Evolutionary conservation across 2,329 filamentous ascomycete genomes (phyloP), one percentile per base, ranked within the genome.

Genomic region (Lasiodiplodia sp.): DNA sequence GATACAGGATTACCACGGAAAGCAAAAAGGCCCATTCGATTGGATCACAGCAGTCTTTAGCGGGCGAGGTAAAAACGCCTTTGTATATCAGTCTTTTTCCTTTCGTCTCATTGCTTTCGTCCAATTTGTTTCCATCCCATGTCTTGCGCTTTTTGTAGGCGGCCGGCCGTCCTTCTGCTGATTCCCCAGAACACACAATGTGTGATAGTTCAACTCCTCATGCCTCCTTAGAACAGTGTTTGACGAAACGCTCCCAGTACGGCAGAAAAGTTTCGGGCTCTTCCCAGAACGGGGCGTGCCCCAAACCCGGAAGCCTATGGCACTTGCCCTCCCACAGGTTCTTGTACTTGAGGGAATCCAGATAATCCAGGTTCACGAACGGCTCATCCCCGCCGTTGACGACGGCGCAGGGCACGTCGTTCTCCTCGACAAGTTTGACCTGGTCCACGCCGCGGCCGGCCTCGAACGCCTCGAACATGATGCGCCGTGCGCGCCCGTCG

Each of bases 221-320:
- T 8, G 34, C 25, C 49, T 58, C 47, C 7, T 21, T 44, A 44
- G 31, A 52, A 23, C 65, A 67, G 55, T 73, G 65, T 37, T 68
- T 38, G 38, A 74, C 57, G 37, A 73, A 73, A 8, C 44, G 37
- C 68, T 69, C 69, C 60, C 72, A 68, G 28, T 66, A 28, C 28
- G n/a, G 28, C 55, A 34, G 7, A 31, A 70, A 73, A 14, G 40
- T 37, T 8, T 69, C 67, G 11, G 73, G 72, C 49, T 58, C 21
- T 63, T 71, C 77, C 74, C 75, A 78, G 57, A 78, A 78, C 8
- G 76, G 76, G 51, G 76, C 74, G 71, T 78, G 77, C 40, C 71
- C 67, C 67, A 71, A 62, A 3, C 74, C 74, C 14, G 73, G 69
- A 57, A 78, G n/a, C 28, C 72, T 66, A 6, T 76, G n/a, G 58